Evolutionary conservation across 768 basidiomycete genomes (phyloP).

Genomic region (Grammothele lineata): DNA sequence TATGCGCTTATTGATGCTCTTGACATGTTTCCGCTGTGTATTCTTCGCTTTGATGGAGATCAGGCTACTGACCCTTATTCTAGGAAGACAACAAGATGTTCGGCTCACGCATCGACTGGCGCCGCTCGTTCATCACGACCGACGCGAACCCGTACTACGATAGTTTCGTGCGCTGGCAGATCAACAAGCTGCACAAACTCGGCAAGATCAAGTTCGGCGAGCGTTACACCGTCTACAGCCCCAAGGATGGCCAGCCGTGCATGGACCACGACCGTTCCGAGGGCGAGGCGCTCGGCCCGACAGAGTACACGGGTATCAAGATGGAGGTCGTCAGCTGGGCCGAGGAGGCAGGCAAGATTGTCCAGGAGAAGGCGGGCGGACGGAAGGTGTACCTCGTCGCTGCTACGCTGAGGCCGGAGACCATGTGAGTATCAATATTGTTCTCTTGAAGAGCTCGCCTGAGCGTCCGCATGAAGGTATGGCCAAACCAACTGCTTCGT

Average conservation of each 20-base stretch:
- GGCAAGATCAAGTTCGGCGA: constrained; percentile 98
- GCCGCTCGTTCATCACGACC: constrained; percentile 90
- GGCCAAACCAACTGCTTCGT: constrained; percentile 99
- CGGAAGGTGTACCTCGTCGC: constrained; percentile 91
- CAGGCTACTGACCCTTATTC: too few relatives aligned
- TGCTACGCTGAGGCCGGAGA: constrained; percentile 93
- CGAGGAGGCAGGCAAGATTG: constrained; percentile 53
- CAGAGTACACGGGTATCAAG: constrained; percentile 93
- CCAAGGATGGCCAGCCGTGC: constrained; percentile 97
- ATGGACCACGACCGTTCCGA: constrained; percentile 99
- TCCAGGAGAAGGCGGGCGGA: constrained; percentile 67
- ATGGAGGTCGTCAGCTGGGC: constrained; percentile 92
- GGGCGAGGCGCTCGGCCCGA: constrained; percentile 92
- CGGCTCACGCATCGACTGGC: constrained; percentile 98
- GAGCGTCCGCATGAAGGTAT: constrained; percentile 53
- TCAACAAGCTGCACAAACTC: constrained; percentile 82
- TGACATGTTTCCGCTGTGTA: too few relatives aligned
- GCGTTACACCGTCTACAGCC: constrained; percentile 97
- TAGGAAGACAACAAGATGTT: constrained; percentile 75
- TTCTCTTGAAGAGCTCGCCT: not conserved
- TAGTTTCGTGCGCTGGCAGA: constrained; percentile 95
- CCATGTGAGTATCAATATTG: constrained; percentile 60
- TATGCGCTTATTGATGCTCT: too few relatives aligned
- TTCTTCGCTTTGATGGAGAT: too few relatives aligned
- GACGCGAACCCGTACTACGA: constrained; percentile 97